Conservation (phyloP, 2,329 filamentous ascomycete species). For the Colletotrichum sp. region DNA sequence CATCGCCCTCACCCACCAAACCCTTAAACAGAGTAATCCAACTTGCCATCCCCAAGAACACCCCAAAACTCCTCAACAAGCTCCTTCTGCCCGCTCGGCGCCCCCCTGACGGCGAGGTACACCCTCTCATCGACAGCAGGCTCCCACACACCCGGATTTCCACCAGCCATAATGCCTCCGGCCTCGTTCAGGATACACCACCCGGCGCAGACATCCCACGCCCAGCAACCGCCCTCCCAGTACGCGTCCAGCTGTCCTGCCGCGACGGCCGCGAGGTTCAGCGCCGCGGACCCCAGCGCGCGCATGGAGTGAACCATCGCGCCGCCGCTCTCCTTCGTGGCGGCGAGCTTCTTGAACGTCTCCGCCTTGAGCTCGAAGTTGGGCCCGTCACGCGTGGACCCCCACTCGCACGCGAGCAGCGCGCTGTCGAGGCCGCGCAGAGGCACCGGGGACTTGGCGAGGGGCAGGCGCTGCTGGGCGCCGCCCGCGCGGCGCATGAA, state of each 20-base stretch:
- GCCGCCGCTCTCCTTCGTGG: conserved; percentile 65
- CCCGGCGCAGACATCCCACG: conserved; percentile 84
- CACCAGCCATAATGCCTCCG: conserved; percentile 74
- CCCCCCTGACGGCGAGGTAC: conserved; percentile 68
- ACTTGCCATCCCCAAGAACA: conserved; percentile 57
- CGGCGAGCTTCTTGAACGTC: conserved; percentile 67
- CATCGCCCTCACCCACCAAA: neutral
- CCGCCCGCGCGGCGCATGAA: conserved; percentile 55
- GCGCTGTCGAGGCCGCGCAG: conserved; percentile 65
- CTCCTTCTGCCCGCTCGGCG: conserved; percentile 63
- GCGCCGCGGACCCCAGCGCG: conserved; percentile 73
- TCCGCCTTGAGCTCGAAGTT: conserved; percentile 75
- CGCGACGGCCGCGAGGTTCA: conserved; percentile 77
- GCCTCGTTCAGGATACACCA: conserved; percentile 80
- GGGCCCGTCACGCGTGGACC: conserved; percentile 67
- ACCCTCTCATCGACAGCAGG: conserved; percentile 61
- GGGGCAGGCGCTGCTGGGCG: conserved; percentile 42
- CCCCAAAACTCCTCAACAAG: conserved; percentile 70
- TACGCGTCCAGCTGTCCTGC: conserved; percentile 75
- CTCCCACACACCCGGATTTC: conserved; percentile 77
- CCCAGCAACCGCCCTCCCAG: conserved; percentile 86
- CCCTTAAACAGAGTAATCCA: conserved; percentile 47
- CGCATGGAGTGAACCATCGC: conserved; percentile 79
- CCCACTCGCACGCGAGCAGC: conserved; percentile 78
- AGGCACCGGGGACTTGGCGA: conserved; percentile 54